These are phyloP conservation scores for Fomitopsis betulina DNA, from an alignment of 1,284 basidiomycete species.

Conservation along the genomic window DNA sequence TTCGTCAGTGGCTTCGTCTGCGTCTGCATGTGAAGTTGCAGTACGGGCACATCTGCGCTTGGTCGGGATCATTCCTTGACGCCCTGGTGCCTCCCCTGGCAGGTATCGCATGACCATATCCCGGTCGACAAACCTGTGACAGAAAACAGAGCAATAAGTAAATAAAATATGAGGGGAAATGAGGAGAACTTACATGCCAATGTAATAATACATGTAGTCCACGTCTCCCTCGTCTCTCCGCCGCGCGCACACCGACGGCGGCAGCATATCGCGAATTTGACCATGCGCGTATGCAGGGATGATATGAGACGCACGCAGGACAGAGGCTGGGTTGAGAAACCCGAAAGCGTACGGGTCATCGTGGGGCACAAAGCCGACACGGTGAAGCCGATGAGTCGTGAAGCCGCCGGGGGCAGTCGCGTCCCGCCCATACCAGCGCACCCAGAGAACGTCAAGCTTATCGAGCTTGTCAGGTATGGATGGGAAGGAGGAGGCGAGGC, in stretches of 20 bases:
- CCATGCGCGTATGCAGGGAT: conserved; percentile 29
- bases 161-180: no score
- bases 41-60: background rate
- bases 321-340: conserved; percentile 33
- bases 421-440: no score
- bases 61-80: background rate
- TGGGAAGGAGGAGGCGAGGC: no score
- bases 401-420: background rate
- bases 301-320: conserved; percentile 33
- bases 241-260: no score
- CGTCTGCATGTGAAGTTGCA: background rate
- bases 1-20: background rate
- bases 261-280: background rate
- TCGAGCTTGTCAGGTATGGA: no score
- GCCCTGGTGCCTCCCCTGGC: background rate
- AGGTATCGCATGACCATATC: background rate
- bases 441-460: no score
- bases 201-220: conserved; percentile 18
- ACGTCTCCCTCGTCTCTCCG: background rate
- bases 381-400: conserved; percentile 8
- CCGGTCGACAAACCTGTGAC: background rate
- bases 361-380: conserved; percentile 24
- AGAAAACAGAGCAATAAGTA: background rate
- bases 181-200: conserved; percentile 17
- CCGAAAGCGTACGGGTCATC: conserved; percentile 30